Percentiles rank a stretch among this genome's conserved stretches.
Evolutionary conservation across 306 rosid genomes (phyloP).

Genomic region (Dalbergia cultrata): DNA sequence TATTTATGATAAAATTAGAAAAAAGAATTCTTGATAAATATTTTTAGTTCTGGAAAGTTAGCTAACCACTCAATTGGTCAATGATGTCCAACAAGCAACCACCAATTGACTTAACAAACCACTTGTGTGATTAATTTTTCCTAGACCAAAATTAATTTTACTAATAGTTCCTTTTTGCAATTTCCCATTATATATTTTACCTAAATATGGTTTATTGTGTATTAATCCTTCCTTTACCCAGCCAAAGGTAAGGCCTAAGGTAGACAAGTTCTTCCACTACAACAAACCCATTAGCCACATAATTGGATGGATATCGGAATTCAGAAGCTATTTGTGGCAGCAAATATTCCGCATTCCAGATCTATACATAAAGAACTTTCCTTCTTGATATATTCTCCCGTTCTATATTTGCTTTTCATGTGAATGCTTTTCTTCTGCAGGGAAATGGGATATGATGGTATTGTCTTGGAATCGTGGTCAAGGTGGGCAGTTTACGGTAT

Average conservation of each 20-base stretch:
- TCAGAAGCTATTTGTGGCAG: slow-evolving; percentile 21
- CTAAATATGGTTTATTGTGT: slow-evolving; percentile 2
- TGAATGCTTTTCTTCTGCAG: slow-evolving; percentile 51
- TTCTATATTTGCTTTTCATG: slow-evolving; percentile 35
- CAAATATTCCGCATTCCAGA: slow-evolving; percentile 9
- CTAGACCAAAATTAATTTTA: neutral
- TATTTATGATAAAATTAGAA: slow-evolving; percentile 8
- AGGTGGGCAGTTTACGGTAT: slow-evolving; percentile 91
- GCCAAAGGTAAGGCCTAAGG: slow-evolving; percentile 1
- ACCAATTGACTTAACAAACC: neutral
- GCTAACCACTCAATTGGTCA: slow-evolving; percentile 26
- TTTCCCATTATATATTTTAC: slow-evolving; percentile 23
- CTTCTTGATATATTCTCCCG: slow-evolving; percentile 20
- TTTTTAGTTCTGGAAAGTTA: slow-evolving; percentile 26
- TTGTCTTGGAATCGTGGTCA: slow-evolving; percentile 98
- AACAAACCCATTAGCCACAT: slow-evolving; percentile 13
- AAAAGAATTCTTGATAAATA: slow-evolving; percentile 17
- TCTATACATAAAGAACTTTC: slow-evolving; percentile 16
- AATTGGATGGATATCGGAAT: slow-evolving; percentile 27
- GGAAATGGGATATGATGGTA: slow-evolving; percentile 97
- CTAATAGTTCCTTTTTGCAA: neutral
- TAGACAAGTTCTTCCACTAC: neutral
- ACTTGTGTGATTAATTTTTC: slow-evolving; percentile 16
- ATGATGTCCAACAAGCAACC: slow-evolving; percentile 30
- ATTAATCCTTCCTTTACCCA: slow-evolving; percentile 21